A percentile compares a stretch with the other conserved stretches of the same genome.
These are phyloP conservation scores for Neurospora intermedia DNA, from an alignment of 495 filamentous ascomycete species.

Conservation along the genomic window DNA sequence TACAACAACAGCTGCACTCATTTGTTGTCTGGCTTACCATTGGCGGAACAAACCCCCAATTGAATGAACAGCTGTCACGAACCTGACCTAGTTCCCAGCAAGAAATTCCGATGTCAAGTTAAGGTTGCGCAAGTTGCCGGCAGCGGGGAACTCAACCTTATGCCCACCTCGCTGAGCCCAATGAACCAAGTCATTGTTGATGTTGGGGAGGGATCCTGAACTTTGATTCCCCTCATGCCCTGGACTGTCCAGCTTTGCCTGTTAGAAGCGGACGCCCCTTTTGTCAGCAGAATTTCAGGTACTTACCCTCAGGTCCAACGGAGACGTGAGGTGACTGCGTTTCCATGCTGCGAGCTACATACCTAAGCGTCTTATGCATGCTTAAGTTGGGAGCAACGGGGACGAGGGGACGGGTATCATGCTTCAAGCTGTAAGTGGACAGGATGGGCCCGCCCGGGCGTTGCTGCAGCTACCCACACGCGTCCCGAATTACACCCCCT, in stretches of 20 bases:
- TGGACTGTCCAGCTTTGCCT: not conserved
- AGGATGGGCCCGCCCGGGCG: not conserved
- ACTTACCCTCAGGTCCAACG: not conserved
- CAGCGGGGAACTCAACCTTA: not conserved
- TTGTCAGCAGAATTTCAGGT: not conserved
- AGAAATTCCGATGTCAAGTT: not conserved
- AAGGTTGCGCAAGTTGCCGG: not conserved
- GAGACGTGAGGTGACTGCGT: not conserved
- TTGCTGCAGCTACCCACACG: not conserved
- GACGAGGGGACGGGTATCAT: not conserved
- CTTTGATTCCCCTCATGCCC: not conserved
- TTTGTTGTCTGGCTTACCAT: not conserved
- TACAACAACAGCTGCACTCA: not conserved
- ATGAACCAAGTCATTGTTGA: not conserved
- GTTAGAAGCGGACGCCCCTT: not conserved
- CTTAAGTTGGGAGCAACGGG: not conserved
- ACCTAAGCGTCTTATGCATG: not conserved
- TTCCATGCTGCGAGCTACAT: not conserved
- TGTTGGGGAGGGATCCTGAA: not conserved
- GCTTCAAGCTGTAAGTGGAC: not conserved
- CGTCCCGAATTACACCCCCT: not conserved
- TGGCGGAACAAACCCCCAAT: not conserved
- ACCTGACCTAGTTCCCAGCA: not conserved
- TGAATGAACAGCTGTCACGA: not conserved
- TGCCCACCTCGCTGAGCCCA: not conserved